Conservation (phyloP, 495 filamentous ascomycete species). For the Hypoxylon rickii region DNA sequence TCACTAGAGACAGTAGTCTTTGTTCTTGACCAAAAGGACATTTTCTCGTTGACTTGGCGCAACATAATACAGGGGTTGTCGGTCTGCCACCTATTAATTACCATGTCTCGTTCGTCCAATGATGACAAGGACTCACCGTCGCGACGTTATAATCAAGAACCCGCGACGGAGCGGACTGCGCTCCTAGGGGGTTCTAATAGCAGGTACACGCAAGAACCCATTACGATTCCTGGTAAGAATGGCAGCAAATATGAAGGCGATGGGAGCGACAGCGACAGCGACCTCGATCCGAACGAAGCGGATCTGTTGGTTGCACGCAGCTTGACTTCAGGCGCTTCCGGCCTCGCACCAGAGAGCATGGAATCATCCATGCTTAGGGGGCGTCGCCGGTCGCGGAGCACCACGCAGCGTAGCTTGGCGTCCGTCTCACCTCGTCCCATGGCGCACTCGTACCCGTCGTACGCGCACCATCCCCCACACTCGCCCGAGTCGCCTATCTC, state of each 20-base stretch:
- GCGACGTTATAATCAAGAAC: constrained; percentile 3
- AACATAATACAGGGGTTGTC: not conserved
- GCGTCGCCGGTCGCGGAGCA: constrained; percentile 26
- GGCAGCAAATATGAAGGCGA: constrained; percentile 23
- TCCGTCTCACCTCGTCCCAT: constrained; percentile 14
- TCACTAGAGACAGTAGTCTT: too few relatives aligned
- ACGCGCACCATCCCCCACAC: constrained; percentile 5
- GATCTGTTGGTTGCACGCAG: constrained; percentile 48
- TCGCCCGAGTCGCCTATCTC: not conserved
- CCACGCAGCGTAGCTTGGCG: constrained; percentile 1
- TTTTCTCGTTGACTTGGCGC: too few relatives aligned
- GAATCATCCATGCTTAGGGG: constrained; percentile 46
- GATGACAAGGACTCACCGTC: not conserved
- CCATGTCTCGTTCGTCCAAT: not conserved
- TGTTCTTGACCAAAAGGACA: too few relatives aligned
- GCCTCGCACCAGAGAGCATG: constrained; percentile 47
- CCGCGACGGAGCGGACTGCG: constrained; percentile 16
- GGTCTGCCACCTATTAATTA: not conserved
- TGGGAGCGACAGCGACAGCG: constrained; percentile 33
- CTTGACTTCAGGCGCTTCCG: constrained; percentile 37
- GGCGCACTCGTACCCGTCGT: not conserved
- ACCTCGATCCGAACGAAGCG: constrained; percentile 47
- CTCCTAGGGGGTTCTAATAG: constrained; percentile 13
- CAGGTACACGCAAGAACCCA: not conserved
- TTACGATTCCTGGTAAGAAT: constrained; percentile 22